These are phyloP conservation scores for Castanea mollissima DNA, from an alignment of 306 rosid species.

Conservation along the genomic window DNA sequence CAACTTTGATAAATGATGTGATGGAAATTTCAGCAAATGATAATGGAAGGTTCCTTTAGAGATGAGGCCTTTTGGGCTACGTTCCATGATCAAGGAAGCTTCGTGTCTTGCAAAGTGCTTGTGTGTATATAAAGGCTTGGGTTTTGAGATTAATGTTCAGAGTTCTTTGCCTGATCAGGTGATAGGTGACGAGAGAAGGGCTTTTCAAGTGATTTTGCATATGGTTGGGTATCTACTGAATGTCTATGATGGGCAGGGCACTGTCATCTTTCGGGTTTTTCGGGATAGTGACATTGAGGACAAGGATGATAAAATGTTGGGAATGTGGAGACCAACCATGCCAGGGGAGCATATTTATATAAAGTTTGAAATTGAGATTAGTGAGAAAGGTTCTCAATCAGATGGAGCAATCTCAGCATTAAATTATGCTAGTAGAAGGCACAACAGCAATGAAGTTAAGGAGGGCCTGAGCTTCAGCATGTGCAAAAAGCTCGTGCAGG, in stretches of 20 bases:
- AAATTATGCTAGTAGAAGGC: slow-evolving; percentile 44
- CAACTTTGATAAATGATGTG: slow-evolving; percentile 85
- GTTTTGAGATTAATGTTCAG: slow-evolving; percentile 73
- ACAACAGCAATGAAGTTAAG: slow-evolving; percentile 57
- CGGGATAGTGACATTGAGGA: slow-evolving; percentile 79
- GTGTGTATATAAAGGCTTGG: slow-evolving; percentile 71
- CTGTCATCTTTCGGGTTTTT: slow-evolving; percentile 56
- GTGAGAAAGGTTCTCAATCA: slow-evolving; percentile 49
- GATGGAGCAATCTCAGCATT: slow-evolving; percentile 46
- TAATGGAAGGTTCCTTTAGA: slow-evolving; percentile 73
- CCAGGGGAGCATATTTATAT: slow-evolving; percentile 75
- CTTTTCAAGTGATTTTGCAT: slow-evolving; percentile 95
- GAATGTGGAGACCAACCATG: slow-evolving; percentile 73
- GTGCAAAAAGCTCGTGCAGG: slow-evolving; percentile 95
- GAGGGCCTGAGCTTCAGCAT: slow-evolving; percentile 85
- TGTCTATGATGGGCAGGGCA: slow-evolving; percentile 50
- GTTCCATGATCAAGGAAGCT: slow-evolving; percentile 84
- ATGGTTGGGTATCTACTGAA: slow-evolving; percentile 87
- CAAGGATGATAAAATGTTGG: slow-evolving; percentile 78
- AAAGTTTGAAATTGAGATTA: slow-evolving; percentile 79
- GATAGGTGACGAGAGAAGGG: slow-evolving; percentile 94
- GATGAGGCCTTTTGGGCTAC: slow-evolving; percentile 72
- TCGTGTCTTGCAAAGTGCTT: slow-evolving; percentile 90
- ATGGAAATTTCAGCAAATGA: slow-evolving; percentile 83
- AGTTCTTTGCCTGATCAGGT: slow-evolving; percentile 77